These are phyloP conservation scores for Nicotiana undulata DNA, from an alignment of 257 asterid genomes.

Conservation along the genomic window DNA sequence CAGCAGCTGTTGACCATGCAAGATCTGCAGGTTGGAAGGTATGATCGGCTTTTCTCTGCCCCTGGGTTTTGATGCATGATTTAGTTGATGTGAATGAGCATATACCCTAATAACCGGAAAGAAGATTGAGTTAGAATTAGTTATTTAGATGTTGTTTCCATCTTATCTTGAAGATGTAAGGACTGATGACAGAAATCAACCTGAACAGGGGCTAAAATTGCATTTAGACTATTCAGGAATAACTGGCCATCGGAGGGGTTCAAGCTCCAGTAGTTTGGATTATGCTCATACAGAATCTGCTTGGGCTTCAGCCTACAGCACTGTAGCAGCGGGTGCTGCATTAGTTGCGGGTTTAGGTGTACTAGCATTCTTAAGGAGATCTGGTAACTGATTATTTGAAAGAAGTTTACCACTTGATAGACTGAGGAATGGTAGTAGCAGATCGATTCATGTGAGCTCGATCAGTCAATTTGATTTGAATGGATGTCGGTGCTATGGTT, in stretches of 20 bases:
- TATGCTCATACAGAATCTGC: conserved; percentile 51
- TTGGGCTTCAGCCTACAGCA: conserved; percentile 63
- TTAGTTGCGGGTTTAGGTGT: conserved; percentile 75
- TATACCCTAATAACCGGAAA: background rate
- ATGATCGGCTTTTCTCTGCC: background rate
- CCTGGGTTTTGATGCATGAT: background rate
- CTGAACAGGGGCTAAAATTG: conserved; percentile 66
- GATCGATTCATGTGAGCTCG: background rate
- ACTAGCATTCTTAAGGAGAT: conserved; percentile 56
- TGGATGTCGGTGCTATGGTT: background rate
- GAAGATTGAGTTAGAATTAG: background rate
- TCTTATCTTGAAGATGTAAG: background rate
- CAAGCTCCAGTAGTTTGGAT: conserved; percentile 28
- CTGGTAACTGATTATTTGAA: conserved; percentile 26
- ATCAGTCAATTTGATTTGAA: background rate
- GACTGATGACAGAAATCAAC: conserved; percentile 1
- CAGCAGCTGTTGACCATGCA: conserved; percentile 88
- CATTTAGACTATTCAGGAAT: conserved; percentile 63
- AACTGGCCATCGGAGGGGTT: conserved; percentile 27
- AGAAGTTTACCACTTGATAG: background rate
- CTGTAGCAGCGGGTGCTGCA: conserved; percentile 91
- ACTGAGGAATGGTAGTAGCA: background rate
- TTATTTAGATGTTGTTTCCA: background rate
- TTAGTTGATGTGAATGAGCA: background rate
- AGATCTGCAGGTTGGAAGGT: conserved; percentile 94